Evolutionary conservation across 2,329 filamentous ascomycete genomes (phyloP), one percentile per base, ranked within the genome.

Genomic region (Leptographium wingfieldii): DNA sequence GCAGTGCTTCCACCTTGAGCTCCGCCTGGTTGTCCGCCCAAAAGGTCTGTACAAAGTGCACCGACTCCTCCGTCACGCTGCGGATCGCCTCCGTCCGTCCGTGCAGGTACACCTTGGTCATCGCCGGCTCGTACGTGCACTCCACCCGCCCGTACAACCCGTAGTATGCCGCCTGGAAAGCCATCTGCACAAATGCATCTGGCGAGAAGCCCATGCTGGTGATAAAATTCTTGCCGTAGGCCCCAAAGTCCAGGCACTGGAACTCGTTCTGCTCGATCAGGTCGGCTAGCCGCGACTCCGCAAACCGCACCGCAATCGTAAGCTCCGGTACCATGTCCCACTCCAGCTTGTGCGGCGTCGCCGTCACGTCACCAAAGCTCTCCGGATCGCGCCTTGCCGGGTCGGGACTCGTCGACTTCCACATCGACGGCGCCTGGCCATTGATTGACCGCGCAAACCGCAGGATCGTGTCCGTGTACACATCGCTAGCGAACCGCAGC

Each of bases 141-240:
- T 97, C 94, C 1, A 96, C 84, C 5, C 90, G 85, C 3, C 94
- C 94, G 67, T 97, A 99, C 9, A 99, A 80, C 2, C 94, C 94
- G 68, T 96, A 99, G 76, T 99, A 97, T 1, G 94, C 92, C 5
- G 92, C 92, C 72, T 99, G 94, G 76, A 96, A 96, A 0, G 94
- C 94, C 92, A 99, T 97, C 72, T 99, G 94, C 25, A 99, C 89
- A 70, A 96, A 99, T 0, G 94, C 94, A 70, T 97, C 94, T 0
- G 94, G 92, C 0, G 92, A 97, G 73, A 97, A 95, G 9, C 92
- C 92, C 86, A 95, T 95, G 0, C 88, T 90, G 0, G 91, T 97
- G 73, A 99, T 96, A 70, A 96, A 96, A 72, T 94, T 96, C 78
- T 96, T 96, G 65, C 94, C 94, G 67, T 95, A 99, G 29, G 86